Base-by-base conservation (phyloP, 495 filamentous ascomycete species). In the Penicillium samsonianum region DNA sequence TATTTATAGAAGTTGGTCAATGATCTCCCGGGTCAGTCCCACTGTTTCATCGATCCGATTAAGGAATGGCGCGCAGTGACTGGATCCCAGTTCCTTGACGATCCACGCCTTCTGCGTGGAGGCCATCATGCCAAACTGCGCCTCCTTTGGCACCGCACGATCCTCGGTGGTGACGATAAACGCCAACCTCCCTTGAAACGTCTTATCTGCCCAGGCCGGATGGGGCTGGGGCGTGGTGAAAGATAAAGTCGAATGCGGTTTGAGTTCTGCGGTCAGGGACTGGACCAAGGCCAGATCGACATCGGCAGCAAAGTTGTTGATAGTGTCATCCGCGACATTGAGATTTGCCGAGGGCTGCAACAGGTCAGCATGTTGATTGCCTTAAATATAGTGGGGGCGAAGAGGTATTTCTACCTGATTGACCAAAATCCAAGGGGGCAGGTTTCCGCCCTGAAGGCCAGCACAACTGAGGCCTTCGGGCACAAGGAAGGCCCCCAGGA, bases 401-500 rank as follows among this genome's bases (percentile, higher is more conserved):
- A 10, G 14, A 16, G 17, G 23, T 48, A 1, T 4, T 26, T 54
- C 6, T 51, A 65, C 68, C 56, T 65, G 48, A 41, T 71, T 64
- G 5, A 68, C 53, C 6, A 33, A 71, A 33, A 69, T 67, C 68
- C 68, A 68, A 12, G 43, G 49, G 0, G 68, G 68, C 26, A 68
- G 25, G 17, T 59, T 55, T 37, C 68, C 66, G 17, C 66, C 68
- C 44, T 67, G 64, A 8, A 65, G 43, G 22, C 64, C 66, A 2
- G 64, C 60, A 56, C 66, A 65, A 38, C 66, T 69, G 19, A 64
- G 12, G 7, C 70, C 68, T 44, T 71, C 60, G 0, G 64, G 58
- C 22, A 67, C 62, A 0, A 73, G 11, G 41, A 73, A 70, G 0
- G 67, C 70, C 2, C 62, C 67, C 5, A 75, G 53, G 55, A 64